phyloP scores from a whole-genome alignment of 371 early-diverging fungal species.

The Coemansia linderi region DNA sequence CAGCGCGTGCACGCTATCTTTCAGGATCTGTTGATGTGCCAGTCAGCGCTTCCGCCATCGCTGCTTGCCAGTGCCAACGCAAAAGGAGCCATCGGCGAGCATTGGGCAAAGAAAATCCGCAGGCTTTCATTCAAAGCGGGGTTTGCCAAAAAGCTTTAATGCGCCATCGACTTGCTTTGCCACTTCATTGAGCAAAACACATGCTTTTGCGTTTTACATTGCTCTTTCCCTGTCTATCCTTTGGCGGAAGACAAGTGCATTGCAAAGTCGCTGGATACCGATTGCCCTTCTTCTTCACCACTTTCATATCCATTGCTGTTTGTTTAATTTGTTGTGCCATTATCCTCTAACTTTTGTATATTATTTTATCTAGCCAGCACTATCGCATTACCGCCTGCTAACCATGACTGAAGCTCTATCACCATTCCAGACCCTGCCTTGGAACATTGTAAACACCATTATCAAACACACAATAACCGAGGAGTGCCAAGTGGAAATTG shows the following conservation, averaged over 20 bases:
- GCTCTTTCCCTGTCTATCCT: not conserved
- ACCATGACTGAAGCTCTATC: not conserved
- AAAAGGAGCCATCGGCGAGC: not conserved
- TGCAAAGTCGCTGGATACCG: not conserved
- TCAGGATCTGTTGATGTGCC: not conserved
- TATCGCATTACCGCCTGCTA: not conserved
- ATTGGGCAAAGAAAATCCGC: not conserved
- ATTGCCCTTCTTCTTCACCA: not conserved
- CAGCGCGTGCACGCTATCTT: not conserved
- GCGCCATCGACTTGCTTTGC: not conserved
- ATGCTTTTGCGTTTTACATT: not conserved
- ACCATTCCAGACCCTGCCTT: conserved; percentile 1
- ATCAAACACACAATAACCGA: conserved; percentile 4
- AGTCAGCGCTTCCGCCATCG: not conserved
- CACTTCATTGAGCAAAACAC: not conserved
- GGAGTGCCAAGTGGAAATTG: not conserved
- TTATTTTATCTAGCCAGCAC: not conserved
- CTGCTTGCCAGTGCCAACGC: not conserved
- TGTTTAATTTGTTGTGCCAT: not conserved
- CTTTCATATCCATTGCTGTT: not conserved
- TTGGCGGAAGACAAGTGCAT: not conserved
- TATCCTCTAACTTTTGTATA: not conserved
- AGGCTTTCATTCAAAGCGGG: not conserved
- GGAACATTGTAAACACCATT: conserved; percentile 7
- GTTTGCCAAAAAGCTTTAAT: not conserved